A percentile compares a stretch with the other conserved stretches of the same genome.
Evolutionary conservation across 139 green algal genomes (phyloP).

Genomic region (Chlorella sp.): DNA sequence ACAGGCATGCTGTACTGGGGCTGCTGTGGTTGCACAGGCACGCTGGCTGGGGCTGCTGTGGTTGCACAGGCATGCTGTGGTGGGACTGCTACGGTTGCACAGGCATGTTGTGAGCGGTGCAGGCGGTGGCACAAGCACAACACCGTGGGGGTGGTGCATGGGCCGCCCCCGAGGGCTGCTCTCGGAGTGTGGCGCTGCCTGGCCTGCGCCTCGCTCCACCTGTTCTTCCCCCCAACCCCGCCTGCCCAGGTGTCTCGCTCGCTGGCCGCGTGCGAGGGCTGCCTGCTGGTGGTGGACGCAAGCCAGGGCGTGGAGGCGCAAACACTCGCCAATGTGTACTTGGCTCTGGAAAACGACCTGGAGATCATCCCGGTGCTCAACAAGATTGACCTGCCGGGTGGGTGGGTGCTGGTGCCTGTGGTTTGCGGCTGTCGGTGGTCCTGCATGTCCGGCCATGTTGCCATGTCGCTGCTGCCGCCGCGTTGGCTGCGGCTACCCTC

Average conservation of each 20-base stretch:
- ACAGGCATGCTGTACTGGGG: too few relatives aligned
- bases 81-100: too few relatives aligned
- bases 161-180: too few relatives aligned
- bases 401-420: not conserved
- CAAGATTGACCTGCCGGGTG: constrained; percentile 98
- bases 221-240: not conserved
- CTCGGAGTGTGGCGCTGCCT: too few relatives aligned
- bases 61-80: too few relatives aligned
- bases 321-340: constrained; percentile 98
- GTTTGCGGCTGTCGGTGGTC: not conserved
- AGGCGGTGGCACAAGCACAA: too few relatives aligned
- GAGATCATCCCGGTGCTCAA: constrained; percentile 97
- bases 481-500: not conserved
- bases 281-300: constrained; percentile 97
- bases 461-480: not conserved
- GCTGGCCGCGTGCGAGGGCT: constrained; percentile 96
- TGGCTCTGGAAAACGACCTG: constrained; percentile 96
- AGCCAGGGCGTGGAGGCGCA: constrained; percentile 98
- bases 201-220: too few relatives aligned
- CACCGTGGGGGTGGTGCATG: not conserved
- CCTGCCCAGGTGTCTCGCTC: constrained; percentile 85
- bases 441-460: too few relatives aligned
- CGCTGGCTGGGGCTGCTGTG: too few relatives aligned
- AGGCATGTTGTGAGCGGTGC: too few relatives aligned
- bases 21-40: too few relatives aligned